Evolutionary conservation across 768 basidiomycete species (phyloP), one percentile per base, ranked within the genome.

Genomic region (Lyophyllum atratum): DNA sequence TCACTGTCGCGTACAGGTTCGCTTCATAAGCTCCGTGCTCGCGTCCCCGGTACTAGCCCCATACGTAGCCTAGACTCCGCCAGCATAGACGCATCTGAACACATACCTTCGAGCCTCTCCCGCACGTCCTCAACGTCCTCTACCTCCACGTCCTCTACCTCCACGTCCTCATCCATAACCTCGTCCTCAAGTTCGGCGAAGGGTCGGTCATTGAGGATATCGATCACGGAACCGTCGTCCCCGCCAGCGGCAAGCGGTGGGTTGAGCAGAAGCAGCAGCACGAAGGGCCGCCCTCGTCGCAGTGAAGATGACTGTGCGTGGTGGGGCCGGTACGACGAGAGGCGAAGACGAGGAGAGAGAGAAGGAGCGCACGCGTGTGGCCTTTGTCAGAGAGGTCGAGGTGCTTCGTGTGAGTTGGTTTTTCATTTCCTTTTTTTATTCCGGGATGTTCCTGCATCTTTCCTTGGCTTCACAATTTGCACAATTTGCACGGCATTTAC

Each of bases 311-410:
- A 80, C 78, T 0, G 71, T 75, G 31, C 66, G 80, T 53, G 72
- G 69, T 22, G 66, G 66, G n/a, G 60, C 61, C 50, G 56, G 57
- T 12, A 65, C 49, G 34, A 62, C 61, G 25, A 64, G 59, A 26
- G 71, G 75, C 37, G 70, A 70, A 34, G 72, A 74, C 52, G 78
- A 83, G 43, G 72, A 71, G 31, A 63, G 74, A 63, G 80, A 82
- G 59, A 85, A 87, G 64, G 87, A 91, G 56, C 73, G 91, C 55
- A 92, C 90, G 55, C 68, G 89, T 39, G 88, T 92, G 46, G 85
- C 84, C 46, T 93, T 93, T 62, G 82, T 91, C 26, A 76, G 92
- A 25, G 92, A 93, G 72, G 92, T 92, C 15, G 89, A 92, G 66
- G 87, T 95, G 3, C 73, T 94, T n/a, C 80, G 87, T 72, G 88